Conservation (phyloP, 179 eudicot genomes). For the Silene vulgaris region DNA sequence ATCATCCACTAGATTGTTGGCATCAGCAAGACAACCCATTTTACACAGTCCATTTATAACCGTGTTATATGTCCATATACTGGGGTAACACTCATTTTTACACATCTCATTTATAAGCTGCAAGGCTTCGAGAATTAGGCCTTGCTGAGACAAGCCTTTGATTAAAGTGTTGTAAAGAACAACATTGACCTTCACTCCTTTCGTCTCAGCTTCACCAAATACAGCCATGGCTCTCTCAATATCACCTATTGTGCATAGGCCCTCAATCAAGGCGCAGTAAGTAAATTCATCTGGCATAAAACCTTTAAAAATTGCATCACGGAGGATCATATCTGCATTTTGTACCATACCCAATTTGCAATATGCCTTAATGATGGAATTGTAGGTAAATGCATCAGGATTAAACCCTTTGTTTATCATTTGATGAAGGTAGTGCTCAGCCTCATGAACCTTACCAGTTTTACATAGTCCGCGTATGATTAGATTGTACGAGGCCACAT, state of each 20-base stretch:
- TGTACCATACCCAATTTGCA: slow-evolving; percentile 66
- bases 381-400: slow-evolving; percentile 86
- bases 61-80: slow-evolving; percentile 72
- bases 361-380: slow-evolving; percentile 63
- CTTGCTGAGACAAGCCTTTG: slow-evolving; percentile 66
- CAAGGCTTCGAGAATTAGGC: slow-evolving; percentile 61
- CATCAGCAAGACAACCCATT: slow-evolving; percentile 76
- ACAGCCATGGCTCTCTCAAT: slow-evolving; percentile 58
- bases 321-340: slow-evolving; percentile 58
- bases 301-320: slow-evolving; percentile 61
- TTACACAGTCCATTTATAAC: slow-evolving; percentile 81
- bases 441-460: slow-evolving; percentile 50
- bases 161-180: slow-evolving; percentile 73
- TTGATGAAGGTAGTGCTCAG: slow-evolving; percentile 60
- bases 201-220: slow-evolving; percentile 48
- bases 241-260: slow-evolving; percentile 69
- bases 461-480: slow-evolving; percentile 74
- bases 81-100: slow-evolving; percentile 57
- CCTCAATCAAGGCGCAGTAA: slow-evolving; percentile 63
- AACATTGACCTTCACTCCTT: slow-evolving; percentile 50
- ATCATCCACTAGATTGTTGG: slow-evolving; percentile 54
- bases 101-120: slow-evolving; percentile 67
- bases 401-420: slow-evolving; percentile 76
- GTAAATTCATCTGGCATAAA: slow-evolving; percentile 78
- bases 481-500: slow-evolving; percentile 79